Evolutionary conservation across 2,329 filamentous ascomycete genomes (phyloP).

Genomic region (Fusarium pilosicola): DNA sequence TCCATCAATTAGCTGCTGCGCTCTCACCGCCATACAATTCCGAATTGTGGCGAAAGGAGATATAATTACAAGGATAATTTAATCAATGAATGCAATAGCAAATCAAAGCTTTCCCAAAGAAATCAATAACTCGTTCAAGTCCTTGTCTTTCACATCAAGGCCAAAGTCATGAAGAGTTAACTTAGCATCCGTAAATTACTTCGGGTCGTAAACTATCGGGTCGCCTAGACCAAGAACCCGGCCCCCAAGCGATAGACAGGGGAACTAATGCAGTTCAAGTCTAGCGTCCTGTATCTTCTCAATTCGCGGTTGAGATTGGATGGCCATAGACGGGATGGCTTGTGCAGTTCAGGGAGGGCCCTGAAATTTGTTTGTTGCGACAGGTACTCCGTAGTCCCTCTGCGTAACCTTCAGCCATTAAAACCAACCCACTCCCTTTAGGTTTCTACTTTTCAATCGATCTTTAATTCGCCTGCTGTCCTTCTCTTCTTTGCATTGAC

Average conservation of each 20-base stretch:
- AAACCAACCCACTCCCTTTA: constrained; percentile 38
- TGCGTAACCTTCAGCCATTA: constrained; percentile 37
- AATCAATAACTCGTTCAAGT: neutral
- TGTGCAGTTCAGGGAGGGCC: constrained; percentile 43
- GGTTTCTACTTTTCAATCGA: constrained; percentile 21
- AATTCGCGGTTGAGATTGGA: constrained; percentile 44
- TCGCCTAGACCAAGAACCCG: constrained; percentile 21
- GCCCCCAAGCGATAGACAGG: constrained; percentile 30
- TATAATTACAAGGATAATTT: constrained; percentile 7
- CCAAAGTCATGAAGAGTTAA: constrained; percentile 9
- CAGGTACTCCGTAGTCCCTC: constrained; percentile 36
- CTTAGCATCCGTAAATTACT: neutral
- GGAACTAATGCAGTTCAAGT: constrained; percentile 22
- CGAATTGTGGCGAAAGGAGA: constrained; percentile 2
- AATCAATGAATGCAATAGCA: neutral
- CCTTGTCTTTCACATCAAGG: constrained; percentile 19
- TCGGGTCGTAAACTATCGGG: constrained; percentile 8
- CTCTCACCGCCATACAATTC: constrained; percentile 35
- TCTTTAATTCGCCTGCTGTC: constrained; percentile 23
- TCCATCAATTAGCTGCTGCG: constrained; percentile 11
- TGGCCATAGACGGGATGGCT: constrained; percentile 33
- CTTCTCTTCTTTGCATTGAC: neutral
- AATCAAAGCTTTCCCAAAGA: neutral
- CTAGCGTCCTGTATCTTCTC: constrained; percentile 36
- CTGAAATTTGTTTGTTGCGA: constrained; percentile 46